These are phyloP conservation scores for Stachybotrys chartarum DNA, from an alignment of 2,329 filamentous ascomycete genomes.

Conservation along the genomic window DNA sequence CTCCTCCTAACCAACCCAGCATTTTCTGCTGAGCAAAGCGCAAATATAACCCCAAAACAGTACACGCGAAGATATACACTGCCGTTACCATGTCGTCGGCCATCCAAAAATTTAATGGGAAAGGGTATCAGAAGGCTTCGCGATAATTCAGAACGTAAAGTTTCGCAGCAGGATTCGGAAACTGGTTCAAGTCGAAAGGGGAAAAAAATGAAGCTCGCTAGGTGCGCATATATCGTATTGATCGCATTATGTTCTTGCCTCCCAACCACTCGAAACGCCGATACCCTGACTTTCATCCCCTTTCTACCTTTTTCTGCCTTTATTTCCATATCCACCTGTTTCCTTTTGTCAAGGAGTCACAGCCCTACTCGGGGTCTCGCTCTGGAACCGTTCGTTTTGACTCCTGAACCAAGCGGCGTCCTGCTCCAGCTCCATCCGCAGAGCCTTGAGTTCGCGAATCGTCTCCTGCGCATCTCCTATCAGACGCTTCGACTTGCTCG, in stretches of 20 bases:
- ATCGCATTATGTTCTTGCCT: too few relatives aligned
- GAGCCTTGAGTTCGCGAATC: constrained; percentile 31
- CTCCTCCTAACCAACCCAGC: too few relatives aligned
- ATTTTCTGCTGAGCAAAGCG: neutral
- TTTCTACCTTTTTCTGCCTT: neutral
- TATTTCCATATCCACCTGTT: neutral
- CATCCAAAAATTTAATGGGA: neutral
- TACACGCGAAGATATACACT: neutral
- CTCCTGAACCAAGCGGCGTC: constrained; percentile 38
- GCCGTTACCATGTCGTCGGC: neutral
- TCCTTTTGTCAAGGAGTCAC: constrained; percentile 20
- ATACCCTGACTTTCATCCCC: neutral
- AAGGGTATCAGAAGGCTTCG: neutral
- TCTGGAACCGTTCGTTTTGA: constrained; percentile 35
- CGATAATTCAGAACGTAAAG: neutral
- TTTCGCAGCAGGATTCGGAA: neutral
- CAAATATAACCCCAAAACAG: neutral
- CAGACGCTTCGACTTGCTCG: constrained; percentile 28
- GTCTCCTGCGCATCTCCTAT: constrained; percentile 34
- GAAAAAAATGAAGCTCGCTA: neutral
- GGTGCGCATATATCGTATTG: too few relatives aligned
- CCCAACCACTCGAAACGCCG: neutral
- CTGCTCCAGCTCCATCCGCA: constrained; percentile 38
- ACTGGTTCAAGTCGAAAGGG: neutral
- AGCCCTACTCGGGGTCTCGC: constrained; percentile 23